Evolutionary conservation across 371 early-diverging fungal genomes (phyloP).

Genomic region (Cladochytrium tenue): DNA sequence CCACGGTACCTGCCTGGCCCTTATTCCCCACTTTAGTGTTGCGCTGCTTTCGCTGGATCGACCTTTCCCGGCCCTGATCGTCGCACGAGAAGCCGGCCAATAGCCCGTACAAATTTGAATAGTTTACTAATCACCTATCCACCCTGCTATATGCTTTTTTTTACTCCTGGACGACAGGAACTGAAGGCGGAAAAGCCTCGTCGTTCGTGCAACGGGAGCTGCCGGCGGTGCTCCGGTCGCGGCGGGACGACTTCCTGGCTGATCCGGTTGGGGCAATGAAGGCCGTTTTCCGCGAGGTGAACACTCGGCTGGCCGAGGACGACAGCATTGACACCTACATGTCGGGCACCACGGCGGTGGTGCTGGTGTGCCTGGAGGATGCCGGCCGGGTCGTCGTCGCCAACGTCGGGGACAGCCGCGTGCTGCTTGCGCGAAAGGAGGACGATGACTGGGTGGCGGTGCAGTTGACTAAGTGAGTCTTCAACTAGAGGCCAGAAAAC

Average conservation of each 20-base stretch:
- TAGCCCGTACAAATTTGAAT: no score
- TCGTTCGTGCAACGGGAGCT: slow-evolving; percentile 26
- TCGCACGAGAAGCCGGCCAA: no score
- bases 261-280: slow-evolving; percentile 1
- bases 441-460: slow-evolving; percentile 13
- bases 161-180: no score
- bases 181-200: slow-evolving; percentile 46
- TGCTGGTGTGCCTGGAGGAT: slow-evolving; percentile 23
- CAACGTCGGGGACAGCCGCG: slow-evolving; percentile 47
- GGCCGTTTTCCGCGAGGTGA: not conserved
- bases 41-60: no score
- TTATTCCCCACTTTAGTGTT: no score
- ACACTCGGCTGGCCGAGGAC: slow-evolving; percentile 8
- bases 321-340: slow-evolving; percentile 47
- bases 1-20: slow-evolving; percentile 36
- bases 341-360: slow-evolving; percentile 48
- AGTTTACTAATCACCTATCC: no score
- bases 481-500: no score
- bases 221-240: slow-evolving; percentile 25
- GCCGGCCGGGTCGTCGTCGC: slow-evolving; percentile 31
- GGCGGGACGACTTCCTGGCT: not conserved
- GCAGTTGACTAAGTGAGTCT: slow-evolving; percentile 40
- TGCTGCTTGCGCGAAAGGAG: slow-evolving; percentile 36
- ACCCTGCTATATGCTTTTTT: no score
- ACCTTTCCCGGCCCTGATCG: no score